Percentiles rank a stretch among this genome's conserved stretches.
Conservation (phyloP, 2,329 filamentous ascomycete species). For the Diaporthe humulicola region DNA sequence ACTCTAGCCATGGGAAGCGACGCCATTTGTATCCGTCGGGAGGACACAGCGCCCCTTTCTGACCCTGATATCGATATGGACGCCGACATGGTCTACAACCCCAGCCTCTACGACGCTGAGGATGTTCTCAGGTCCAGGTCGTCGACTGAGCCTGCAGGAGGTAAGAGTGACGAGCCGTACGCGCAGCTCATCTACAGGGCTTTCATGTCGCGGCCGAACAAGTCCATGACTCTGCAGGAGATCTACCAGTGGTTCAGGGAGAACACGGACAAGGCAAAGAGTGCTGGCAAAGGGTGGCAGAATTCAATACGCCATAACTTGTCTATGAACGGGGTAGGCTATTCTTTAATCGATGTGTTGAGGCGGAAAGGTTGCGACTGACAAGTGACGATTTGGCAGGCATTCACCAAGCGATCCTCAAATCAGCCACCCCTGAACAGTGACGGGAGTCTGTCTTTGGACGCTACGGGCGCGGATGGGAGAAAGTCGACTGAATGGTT, state of each 20-base stretch:
- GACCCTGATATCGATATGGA: slow-evolving; percentile 19
- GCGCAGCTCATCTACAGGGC: slow-evolving; percentile 85
- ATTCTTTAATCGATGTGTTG: background rate
- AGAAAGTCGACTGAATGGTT: slow-evolving; percentile 84
- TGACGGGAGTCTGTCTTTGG: slow-evolving; percentile 36
- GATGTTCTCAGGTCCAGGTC: slow-evolving; percentile 12
- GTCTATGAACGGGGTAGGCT: slow-evolving; percentile 88
- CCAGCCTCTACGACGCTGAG: background rate
- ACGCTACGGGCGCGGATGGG: slow-evolving; percentile 52
- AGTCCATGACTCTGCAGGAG: slow-evolving; percentile 84
- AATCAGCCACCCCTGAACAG: slow-evolving; percentile 28
- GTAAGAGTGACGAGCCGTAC: slow-evolving; percentile 74
- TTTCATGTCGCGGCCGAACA: slow-evolving; percentile 74
- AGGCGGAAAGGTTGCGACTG: slow-evolving; percentile 35
- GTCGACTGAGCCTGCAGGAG: slow-evolving; percentile 34
- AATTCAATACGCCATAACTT: slow-evolving; percentile 97
- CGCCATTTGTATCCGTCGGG: slow-evolving; percentile 2
- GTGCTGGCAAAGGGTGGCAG: slow-evolving; percentile 83
- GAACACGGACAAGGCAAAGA: slow-evolving; percentile 81
- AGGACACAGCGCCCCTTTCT: slow-evolving; percentile 10
- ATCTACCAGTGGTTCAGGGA: slow-evolving; percentile 92
- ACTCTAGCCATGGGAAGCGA: slow-evolving; percentile 19
- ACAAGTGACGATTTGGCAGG: slow-evolving; percentile 43
- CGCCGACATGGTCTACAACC: slow-evolving; percentile 10
- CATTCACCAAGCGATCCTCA: slow-evolving; percentile 45